phyloP scores from a whole-genome alignment of 768 basidiomycete species.

The Lactarius vividus region DNA sequence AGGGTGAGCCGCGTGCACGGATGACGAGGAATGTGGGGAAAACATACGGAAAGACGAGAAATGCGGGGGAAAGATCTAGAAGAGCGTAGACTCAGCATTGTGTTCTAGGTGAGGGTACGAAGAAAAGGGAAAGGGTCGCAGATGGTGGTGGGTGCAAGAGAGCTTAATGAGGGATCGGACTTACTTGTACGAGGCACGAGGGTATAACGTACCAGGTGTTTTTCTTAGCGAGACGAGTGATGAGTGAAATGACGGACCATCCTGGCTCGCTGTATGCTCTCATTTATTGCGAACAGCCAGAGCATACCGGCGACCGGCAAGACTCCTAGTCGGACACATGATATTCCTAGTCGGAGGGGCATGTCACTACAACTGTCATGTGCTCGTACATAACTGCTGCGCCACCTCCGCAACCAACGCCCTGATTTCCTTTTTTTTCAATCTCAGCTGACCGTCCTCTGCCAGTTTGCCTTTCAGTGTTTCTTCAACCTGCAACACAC shows the following conservation, averaged over 20 bases:
- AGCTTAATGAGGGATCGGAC: background rate
- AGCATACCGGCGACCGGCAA: background rate
- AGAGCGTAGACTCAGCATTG: constrained; percentile 9
- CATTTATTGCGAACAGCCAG: background rate
- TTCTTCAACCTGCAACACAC: constrained; percentile 62
- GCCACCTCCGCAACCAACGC: constrained; percentile 66
- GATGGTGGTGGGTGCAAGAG: background rate
- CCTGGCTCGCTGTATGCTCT: background rate
- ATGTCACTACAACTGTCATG: background rate
- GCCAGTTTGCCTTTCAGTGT: constrained; percentile 57
- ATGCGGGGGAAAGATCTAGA: constrained; percentile 3
- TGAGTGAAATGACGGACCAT: background rate
- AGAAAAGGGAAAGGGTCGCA: background rate
- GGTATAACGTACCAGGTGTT: background rate
- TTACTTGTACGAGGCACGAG: background rate
- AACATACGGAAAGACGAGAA: constrained; percentile 15
- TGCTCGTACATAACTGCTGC: constrained; percentile 36
- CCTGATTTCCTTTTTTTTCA: constrained; percentile 63
- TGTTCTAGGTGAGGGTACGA: constrained; percentile 1
- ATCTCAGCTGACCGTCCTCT: constrained; percentile 48
- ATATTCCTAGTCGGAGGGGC: background rate
- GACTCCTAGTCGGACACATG: background rate
- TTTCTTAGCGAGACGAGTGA: background rate
- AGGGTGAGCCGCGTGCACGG: background rate
- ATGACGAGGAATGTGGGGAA: background rate